Evolutionary conservation across 1,284 basidiomycete species (phyloP), one percentile per base, ranked within the genome.

Genomic region (Malassezia obtusa): DNA sequence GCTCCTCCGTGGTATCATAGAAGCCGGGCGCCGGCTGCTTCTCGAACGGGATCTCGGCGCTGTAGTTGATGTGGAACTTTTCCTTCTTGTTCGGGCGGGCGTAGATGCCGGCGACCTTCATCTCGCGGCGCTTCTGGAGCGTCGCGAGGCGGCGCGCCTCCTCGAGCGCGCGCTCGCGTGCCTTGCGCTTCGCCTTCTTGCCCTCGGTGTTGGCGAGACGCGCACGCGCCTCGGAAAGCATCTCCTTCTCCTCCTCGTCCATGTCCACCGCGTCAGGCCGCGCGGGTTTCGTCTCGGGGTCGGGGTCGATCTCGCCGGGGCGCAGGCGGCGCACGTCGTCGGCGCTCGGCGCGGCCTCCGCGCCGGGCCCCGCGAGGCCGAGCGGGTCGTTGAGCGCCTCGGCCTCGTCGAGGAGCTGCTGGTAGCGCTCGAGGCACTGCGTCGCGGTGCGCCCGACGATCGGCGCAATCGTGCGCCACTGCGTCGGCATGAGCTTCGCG

Each of bases 241-340:
- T 98, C 76, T 98, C 94, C 83, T 98, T 98, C 76, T 98, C 94
- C 73, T 92, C 94, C 76, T 99, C 94, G 75, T 99, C 94, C 94
- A 99, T 99, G 77, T 99, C 94, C 68, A 98, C 94, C 5, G 94
- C 92, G 78, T 99, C 94, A 5, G 94, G 94, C 26, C 92, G 81
- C 1, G 94, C 94, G 44, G 94, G 89, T 73, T 95, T 92, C 11
- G 92, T 94, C 76, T 99, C 94, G 1, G 94, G 94, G 77, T 99
- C 91, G 1, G 94, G 91, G 75, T 99, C 94, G 65, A 98, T 92
- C 78, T 98, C 94, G 49, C 94, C 94, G 4, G 91, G 89, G 48
- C 90, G 81, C 57, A 99, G 78, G 60, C 84, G 81, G 52, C 92
- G 80, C 35, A 92, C 83, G 66, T 95, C 91, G 45, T 94, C 91